Evolutionary conservation across 2,329 filamentous ascomycete species (phyloP), one percentile per base, ranked within the genome.

Genomic region (Claviceps digitariae): DNA sequence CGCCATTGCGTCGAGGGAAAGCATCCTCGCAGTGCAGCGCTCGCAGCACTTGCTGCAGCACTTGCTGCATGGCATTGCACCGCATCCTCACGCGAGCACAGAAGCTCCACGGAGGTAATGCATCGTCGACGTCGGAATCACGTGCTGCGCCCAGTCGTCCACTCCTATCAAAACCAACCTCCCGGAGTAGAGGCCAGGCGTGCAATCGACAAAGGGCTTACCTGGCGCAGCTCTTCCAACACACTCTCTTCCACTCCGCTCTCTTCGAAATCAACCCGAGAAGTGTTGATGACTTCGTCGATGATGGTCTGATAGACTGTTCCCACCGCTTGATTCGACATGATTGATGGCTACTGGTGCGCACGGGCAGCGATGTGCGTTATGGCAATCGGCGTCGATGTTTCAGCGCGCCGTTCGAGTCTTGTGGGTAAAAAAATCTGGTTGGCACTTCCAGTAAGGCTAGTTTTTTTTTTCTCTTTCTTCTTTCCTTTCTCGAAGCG

Each of bases 251-350:
- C 89, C 59, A 97, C 86, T 63, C 93, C 93, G 62, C 86, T 89
- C 72, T 98, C 93, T 69, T 98, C 93, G 67, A 98, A 97, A 71
- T 97, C 93, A 65, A 91, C 87, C 65, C 87, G 81, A 64, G 91
- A 96, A 60, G 87, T 86, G 62, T 91, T 85, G 70, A 97, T 88
- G 67, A 98, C 90, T 72, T 93, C 88, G 57, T 84, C 76, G 66
- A 87, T 87, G 68, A 87, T 83, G 63, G 77, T 74, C 69, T 83
- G 76, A 70, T 96, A 98, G 64, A 97, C 84, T 60, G 74, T 72
- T 64, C 93, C 93, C 74, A 82, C 79, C 17, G 72, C 70, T 48
- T 68, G 63, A 67, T 82, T 82, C 55, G 79, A 82, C 79, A 82
- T 82, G 55, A 58, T 73, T 6, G 67, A 47, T 48, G 49, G 31